Base-by-base conservation (phyloP, 257 asterid species). In the Solanum acaule region DNA sequence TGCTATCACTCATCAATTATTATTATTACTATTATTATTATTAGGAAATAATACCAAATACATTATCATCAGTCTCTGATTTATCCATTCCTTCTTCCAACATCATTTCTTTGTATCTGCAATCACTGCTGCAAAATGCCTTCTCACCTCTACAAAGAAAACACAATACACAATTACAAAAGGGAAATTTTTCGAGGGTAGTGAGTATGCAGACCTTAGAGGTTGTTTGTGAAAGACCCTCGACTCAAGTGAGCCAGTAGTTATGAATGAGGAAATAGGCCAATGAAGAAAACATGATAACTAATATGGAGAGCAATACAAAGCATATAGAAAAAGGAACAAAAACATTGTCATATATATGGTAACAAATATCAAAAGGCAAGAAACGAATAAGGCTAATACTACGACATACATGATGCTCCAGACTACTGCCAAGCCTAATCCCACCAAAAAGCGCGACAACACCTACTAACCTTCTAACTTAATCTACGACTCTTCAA, bases 71-170 rank as follows among this genome's bases (percentile, higher is more conserved):
- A 46, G 68, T 82, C 65, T 91, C 92, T 76, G 92, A 78, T n/a
- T 87, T 89, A 83, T 87, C 92, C 87, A 84, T 86, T 81, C 77
- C 91, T 40, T 93, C 93, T 63, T 94, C 96, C 78, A 90, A 27
- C 93, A 91, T 90, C 90, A 95, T 94, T 87, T 93, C 94, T 87
- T 89, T 92, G 90, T 90, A 86, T 44, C 98, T 91, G 91, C 96
- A 94, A 0, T 95, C 98, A 86, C 89, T 91, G 93, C 96, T 95
- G 89, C 95, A 95, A 83, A 95, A 94, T 34, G 98, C 98, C 90
- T 92, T 95, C 90, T 95, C 98, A 25, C 98, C 98, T 91, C 98
- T 94, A 90, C 61, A 90, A 63, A 84, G 16, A 83, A 81, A 22
- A 88, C 22, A 88, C 29, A 42, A 29, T 52, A 27, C 40, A 44